Percentiles rank a stretch among this genome's conserved stretches.
Evolutionary conservation across 306 rosid genomes (phyloP).

Genomic region (Potentilla sterilis): DNA sequence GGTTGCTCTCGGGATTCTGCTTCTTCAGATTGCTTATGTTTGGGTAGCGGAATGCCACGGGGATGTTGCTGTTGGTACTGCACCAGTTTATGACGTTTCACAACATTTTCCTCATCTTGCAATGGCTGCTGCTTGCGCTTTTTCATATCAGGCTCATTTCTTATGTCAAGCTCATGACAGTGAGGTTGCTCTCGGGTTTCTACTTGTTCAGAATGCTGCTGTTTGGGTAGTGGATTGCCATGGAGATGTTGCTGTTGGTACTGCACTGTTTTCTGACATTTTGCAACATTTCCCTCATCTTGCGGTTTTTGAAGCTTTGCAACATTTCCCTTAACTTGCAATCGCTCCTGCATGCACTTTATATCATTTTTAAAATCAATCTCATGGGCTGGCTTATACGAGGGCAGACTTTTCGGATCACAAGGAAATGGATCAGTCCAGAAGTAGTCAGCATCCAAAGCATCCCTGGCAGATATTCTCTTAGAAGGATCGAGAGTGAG

Average conservation of each 20-base stretch:
- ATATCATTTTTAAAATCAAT: background rate
- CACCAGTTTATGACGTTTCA: background rate
- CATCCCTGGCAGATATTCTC: conserved; percentile 52
- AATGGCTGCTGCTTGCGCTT: background rate
- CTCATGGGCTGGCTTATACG: conserved; percentile 42
- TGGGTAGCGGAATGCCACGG: too few relatives aligned
- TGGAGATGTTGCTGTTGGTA: background rate
- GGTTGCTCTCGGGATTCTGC: conserved; percentile 38
- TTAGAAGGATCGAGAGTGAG: conserved; percentile 47
- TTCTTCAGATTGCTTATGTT: conserved; percentile 32
- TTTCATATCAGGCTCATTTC: too few relatives aligned
- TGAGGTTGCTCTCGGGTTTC: conserved; percentile 36
- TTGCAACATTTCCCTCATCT: background rate
- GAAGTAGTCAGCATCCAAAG: conserved; percentile 50
- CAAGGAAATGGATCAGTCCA: conserved; percentile 55
- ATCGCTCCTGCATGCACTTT: background rate
- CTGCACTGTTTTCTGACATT: background rate
- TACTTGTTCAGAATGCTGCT: conserved; percentile 38
- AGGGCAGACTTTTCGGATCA: conserved; percentile 49
- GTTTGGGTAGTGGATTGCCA: too few relatives aligned
- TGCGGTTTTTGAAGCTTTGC: background rate
- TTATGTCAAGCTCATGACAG: background rate
- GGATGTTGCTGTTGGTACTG: background rate
- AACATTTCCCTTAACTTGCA: background rate
- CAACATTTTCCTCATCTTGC: background rate